Percentiles rank a stretch among this genome's conserved stretches.
Evolutionary conservation across 2,329 filamentous ascomycete genomes (phyloP).

Genomic region (Epichloe hybrida): DNA sequence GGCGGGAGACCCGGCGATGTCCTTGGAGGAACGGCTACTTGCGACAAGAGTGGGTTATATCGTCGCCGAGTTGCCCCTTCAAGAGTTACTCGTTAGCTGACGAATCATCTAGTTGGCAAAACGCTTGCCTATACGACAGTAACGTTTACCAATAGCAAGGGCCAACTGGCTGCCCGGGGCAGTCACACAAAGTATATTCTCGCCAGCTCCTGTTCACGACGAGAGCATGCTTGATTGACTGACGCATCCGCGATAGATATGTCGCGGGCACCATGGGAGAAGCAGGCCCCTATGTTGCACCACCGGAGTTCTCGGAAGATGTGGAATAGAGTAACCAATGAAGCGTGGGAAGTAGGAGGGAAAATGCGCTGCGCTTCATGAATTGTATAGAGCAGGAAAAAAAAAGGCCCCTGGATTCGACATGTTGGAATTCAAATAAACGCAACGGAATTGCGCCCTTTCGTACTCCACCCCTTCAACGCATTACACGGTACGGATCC

Average conservation of each 20-base stretch:
- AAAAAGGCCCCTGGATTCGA: neutral
- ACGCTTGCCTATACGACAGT: conserved; percentile 49
- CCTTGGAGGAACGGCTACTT: conserved; percentile 41
- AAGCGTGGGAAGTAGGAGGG: too few relatives aligned
- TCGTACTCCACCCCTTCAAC: neutral
- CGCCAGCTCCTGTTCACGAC: neutral
- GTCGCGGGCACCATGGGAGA: conserved; percentile 25
- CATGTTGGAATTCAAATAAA: neutral
- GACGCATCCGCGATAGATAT: conserved; percentile 19
- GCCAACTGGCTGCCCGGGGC: conserved; percentile 46
- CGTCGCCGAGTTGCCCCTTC: neutral
- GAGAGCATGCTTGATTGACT: conserved; percentile 1
- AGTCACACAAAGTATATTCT: conserved; percentile 49
- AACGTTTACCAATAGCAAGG: conserved; percentile 43
- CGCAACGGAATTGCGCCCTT: neutral
- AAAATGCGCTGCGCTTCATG: too few relatives aligned
- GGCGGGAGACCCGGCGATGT: conserved; percentile 45
- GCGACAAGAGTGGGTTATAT: conserved; percentile 42
- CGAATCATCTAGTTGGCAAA: conserved; percentile 40
- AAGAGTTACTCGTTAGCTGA: conserved; percentile 4
- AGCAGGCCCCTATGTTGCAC: conserved; percentile 24
- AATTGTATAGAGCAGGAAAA: too few relatives aligned
- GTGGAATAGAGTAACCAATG: conserved; percentile 14
- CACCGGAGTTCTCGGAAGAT: conserved; percentile 20
- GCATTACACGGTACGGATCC: too few relatives aligned